A percentile compares a stretch with the other conserved stretches of the same genome.
phyloP scores from a whole-genome alignment of 495 filamentous ascomycete genomes.

The Cairneyella variabilis region DNA sequence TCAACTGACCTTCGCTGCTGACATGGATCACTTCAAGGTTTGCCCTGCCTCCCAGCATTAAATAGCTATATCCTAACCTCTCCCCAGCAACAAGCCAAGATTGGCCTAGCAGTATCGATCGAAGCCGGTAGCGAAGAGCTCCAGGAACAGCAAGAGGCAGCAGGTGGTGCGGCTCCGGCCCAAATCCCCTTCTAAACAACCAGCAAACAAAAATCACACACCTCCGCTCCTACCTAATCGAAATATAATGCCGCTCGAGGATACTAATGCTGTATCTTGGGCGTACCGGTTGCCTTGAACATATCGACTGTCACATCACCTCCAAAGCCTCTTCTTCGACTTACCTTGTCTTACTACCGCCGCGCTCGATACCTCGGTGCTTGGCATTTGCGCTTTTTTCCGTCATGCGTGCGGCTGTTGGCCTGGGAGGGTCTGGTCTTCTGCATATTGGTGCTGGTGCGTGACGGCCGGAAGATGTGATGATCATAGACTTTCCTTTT shows the following conservation, averaged over 20 bases:
- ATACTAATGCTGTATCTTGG: too few relatives aligned
- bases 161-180: slow-evolving; percentile 36
- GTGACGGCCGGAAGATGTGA: slow-evolving; percentile 25
- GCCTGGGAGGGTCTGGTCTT: slow-evolving; percentile 13
- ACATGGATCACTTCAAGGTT: slow-evolving; percentile 96
- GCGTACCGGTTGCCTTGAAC: slow-evolving; percentile 9
- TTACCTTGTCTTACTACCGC: slow-evolving; percentile 25
- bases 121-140: slow-evolving; percentile 86
- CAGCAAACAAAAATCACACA: slow-evolving; percentile 7
- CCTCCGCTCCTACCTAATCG: slow-evolving; percentile 26
- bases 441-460: slow-evolving; percentile 18
- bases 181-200: slow-evolving; percentile 54
- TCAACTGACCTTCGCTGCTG: slow-evolving; percentile 88
- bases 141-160: slow-evolving; percentile 82
- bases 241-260: slow-evolving; percentile 18
- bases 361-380: slow-evolving; percentile 13
- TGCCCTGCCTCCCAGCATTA: slow-evolving; percentile 32
- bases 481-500: slow-evolving; percentile 26
- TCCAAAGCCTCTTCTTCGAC: slow-evolving; percentile 19
- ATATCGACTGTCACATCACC: slow-evolving; percentile 14
- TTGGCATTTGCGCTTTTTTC: slow-evolving; percentile 10
- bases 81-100: slow-evolving; percentile 83
- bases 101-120: slow-evolving; percentile 91
- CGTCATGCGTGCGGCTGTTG: neutral
- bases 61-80: slow-evolving; percentile 20